Base-by-base conservation (phyloP, 106 monocot species). In the Dendrobium chrysotoxum region DNA sequence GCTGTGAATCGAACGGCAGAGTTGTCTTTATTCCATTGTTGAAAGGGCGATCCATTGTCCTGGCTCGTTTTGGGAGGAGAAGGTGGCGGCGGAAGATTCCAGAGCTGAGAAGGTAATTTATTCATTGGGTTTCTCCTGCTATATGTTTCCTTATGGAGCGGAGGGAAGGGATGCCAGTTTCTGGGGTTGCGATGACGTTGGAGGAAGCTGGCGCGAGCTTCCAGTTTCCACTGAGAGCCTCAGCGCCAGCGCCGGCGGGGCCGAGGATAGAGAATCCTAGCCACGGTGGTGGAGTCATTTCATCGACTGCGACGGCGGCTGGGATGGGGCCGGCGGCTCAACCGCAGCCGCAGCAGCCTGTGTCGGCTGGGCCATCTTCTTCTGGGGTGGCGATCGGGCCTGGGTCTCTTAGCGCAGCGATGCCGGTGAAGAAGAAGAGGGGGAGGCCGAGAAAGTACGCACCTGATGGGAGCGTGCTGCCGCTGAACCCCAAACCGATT, bases 391-490 rank as follows among this genome's bases (percentile, higher is more conserved):
- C 40, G 73, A 42, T 13, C 28, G 81, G 57, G 28, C 57, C 57
- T 3, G 65, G 79, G 10, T 30, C 75, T 5, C 70, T 78, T 44
- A 78, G 66, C 78, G 47, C 79, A 65, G 68, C 54, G 73, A 74
- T 46, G 77, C 18, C 35, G 72, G 16, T 80, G 81, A 88, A 80
- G 85, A 93, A 87, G 87, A 93, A 88, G 89, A 80, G 90, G n/a
- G 93, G 93, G 44, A 77, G 93, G 85, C 93, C 93, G 67, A 93
- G 90, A 87, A 93, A 93, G 93, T 93, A 93, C 86, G 90, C 70
- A 35, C 90, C 90, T 40, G 93, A 93, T 21, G 93, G 93, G 66
- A 93, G 87, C 79, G 17, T 86, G 80, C 44, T 75, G 87, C 88
- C 89, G 78, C 77, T 93, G 83, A 93, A 82, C 46, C 87, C 87